Base-by-base conservation (phyloP, 805 yeast species). In the Lachancea nothofagi region DNA sequence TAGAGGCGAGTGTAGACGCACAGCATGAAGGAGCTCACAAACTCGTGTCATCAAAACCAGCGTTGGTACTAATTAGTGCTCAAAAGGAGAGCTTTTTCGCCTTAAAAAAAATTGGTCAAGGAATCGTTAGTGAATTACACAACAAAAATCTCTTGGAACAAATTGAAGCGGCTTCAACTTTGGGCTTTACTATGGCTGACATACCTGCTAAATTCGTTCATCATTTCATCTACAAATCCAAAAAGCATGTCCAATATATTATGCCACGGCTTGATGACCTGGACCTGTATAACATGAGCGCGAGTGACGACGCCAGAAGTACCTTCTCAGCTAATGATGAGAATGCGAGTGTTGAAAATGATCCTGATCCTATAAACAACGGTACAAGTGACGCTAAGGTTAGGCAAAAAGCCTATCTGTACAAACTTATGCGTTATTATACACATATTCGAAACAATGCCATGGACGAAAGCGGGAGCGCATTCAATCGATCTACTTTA, bases 171-270 rank as follows among this genome's bases (percentile, higher is more conserved):
- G 63, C 73, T 2, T 40, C 34, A n/a, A 6, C 24, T 47, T 12
- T 32, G 26, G 64, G 75, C 2, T 61, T 72, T 21, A 65, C 68
- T 38, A 68, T 77, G 5, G 64, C 70, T 14, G 79, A 72, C 35
- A 66, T 78, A 17, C 77, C 76, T 1, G 81, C 79, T 0, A 76
- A 76, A 3, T 47, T 64, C 41, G 71, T 90, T 8, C 74, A 77
- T 44, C 96, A 88, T 63, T 93, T 89, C 55, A 72, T 88, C 18
- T 89, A 77, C 67, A 88, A 85, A 60, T 75, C 85, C 24, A 80
- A 75, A 43, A 65, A 64, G 17, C 74, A 75, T 41, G 78, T 86
- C 13, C 97, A 59, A 39, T 57, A 55, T 40, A 51, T 55, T 4
- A 53, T 54, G 55, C 71, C 47, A 33, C 38, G 28, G 9, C 29